These are phyloP conservation scores for Pezicula rhizophila DNA, from an alignment of 2,329 filamentous ascomycete species.

Conservation along the genomic window DNA sequence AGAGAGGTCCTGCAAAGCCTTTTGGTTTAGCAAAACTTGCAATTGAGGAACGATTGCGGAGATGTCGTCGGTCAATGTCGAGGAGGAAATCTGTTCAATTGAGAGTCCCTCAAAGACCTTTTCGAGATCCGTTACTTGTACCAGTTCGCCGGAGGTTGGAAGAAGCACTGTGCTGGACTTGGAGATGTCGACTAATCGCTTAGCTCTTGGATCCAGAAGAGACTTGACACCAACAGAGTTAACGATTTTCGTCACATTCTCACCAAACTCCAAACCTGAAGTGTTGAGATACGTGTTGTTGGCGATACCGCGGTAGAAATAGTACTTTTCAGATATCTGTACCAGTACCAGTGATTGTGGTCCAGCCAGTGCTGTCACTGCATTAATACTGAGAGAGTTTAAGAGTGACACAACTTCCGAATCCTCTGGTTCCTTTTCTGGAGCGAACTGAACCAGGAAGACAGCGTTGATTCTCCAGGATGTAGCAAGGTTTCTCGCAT, in stretches of 20 bases:
- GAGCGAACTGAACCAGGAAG: constrained; percentile 18
- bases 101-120: background rate
- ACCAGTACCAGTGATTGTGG: constrained; percentile 21
- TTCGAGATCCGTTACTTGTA: constrained; percentile 9
- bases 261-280: constrained; percentile 14
- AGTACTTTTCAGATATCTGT: constrained; percentile 19
- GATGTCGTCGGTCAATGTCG: constrained; percentile 13
- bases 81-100: constrained; percentile 7
- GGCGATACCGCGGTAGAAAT: constrained; percentile 22
- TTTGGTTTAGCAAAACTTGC: constrained; percentile 12
- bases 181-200: constrained; percentile 13
- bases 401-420: constrained; percentile 13
- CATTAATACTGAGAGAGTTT: constrained; percentile 21
- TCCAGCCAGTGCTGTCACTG: constrained; percentile 21
- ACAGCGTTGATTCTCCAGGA: constrained; percentile 23
- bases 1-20: constrained; percentile 12
- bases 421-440: constrained; percentile 4
- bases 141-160: constrained; percentile 6
- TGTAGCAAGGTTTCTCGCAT: constrained; percentile 24
- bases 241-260: constrained; percentile 16
- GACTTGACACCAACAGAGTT: constrained; percentile 10
- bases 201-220: constrained; percentile 11
- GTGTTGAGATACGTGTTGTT: constrained; percentile 14
- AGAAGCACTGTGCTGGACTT: constrained; percentile 12
- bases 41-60: constrained; percentile 13